Conservation (phyloP, 352 stramenopile genomes). For the Phytophthora foliorum region DNA sequence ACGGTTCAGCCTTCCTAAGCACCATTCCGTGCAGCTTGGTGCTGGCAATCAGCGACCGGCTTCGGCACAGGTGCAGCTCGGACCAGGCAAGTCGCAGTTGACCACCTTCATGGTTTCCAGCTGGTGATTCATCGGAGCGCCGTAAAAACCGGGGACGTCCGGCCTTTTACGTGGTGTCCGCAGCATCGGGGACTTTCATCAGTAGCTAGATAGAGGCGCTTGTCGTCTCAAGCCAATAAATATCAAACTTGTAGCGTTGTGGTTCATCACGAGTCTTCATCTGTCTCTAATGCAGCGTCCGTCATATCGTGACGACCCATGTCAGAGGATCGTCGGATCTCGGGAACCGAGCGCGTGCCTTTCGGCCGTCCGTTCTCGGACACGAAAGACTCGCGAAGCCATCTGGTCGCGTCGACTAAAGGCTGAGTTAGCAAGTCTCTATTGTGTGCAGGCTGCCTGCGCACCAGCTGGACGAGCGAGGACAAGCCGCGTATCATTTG, state of each 20-base stretch:
- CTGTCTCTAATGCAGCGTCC: background rate
- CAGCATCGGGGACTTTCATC: slow-evolving; percentile 7
- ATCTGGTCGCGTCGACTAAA: slow-evolving; percentile 25
- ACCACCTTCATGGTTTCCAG: slow-evolving; percentile 17
- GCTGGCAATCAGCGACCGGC: background rate
- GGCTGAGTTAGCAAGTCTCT: slow-evolving; percentile 5
- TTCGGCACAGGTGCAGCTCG: background rate
- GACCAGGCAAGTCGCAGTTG: slow-evolving; percentile 25
- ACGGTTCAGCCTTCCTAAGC: slow-evolving; percentile 3
- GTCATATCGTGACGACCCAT: background rate
- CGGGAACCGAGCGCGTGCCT: slow-evolving; percentile 13
- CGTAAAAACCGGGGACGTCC: slow-evolving; percentile 19
- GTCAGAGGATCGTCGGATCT: background rate
- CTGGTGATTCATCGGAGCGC: slow-evolving; percentile 24
- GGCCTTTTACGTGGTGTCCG: slow-evolving; percentile 10
- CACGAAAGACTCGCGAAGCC: slow-evolving; percentile 21
- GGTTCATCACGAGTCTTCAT: slow-evolving; percentile 1
- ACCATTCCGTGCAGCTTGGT: slow-evolving; percentile 12
- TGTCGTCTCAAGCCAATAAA: slow-evolving; percentile 1
- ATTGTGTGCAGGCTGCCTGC: slow-evolving; percentile 4
- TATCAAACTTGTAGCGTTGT: slow-evolving; percentile 18
- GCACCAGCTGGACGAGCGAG: slow-evolving; percentile 6
- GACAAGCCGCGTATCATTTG: slow-evolving; percentile 26
- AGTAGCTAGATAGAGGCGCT: slow-evolving; percentile 8
- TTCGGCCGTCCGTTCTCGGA: slow-evolving; percentile 11